Evolutionary conservation across 2,329 filamentous ascomycete genomes (phyloP).

Genomic region (Escovopsis weberi): DNA sequence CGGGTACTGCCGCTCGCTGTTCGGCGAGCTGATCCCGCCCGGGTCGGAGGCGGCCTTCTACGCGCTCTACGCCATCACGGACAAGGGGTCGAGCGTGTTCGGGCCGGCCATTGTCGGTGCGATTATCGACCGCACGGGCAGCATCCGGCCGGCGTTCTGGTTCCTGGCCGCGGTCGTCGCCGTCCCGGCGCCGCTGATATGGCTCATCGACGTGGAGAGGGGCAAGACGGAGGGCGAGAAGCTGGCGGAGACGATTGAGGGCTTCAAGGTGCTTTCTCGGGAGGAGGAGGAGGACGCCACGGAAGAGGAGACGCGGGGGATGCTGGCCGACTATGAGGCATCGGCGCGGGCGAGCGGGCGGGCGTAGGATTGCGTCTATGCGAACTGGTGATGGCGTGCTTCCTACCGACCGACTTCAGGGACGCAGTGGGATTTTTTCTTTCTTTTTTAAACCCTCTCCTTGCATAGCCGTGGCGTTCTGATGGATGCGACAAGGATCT

Average conservation of each 20-base stretch:
- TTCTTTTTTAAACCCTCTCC: not conserved
- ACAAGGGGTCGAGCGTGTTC: conserved; percentile 90
- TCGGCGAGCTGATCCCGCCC: conserved; percentile 83
- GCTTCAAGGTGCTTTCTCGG: conserved; percentile 21
- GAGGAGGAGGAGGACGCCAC: conserved; percentile 9
- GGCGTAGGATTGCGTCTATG: not conserved
- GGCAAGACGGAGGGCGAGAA: conserved; percentile 54
- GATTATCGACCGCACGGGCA: conserved; percentile 73
- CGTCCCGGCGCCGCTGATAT: conserved; percentile 71
- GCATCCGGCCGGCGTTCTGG: conserved; percentile 78
- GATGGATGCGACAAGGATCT: not conserved
- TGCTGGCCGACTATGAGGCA: conserved; percentile 8
- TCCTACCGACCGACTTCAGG: not conserved
- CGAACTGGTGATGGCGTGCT: too few relatives aligned
- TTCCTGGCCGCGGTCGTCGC: conserved; percentile 80
- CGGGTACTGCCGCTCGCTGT: conserved; percentile 83
- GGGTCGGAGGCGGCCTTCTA: conserved; percentile 95
- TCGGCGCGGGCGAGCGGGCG: not conserved
- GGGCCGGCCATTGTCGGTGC: conserved; percentile 86
- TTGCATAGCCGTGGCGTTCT: not conserved
- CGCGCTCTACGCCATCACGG: conserved; percentile 90
- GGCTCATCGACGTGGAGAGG: conserved; percentile 69
- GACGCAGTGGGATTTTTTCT: not conserved
- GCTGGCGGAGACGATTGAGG: conserved; percentile 46
- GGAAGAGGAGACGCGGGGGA: conserved; percentile 12